Evolutionary conservation across 495 filamentous ascomycete species (phyloP).

Genomic region (Penicillium robsamsonii): DNA sequence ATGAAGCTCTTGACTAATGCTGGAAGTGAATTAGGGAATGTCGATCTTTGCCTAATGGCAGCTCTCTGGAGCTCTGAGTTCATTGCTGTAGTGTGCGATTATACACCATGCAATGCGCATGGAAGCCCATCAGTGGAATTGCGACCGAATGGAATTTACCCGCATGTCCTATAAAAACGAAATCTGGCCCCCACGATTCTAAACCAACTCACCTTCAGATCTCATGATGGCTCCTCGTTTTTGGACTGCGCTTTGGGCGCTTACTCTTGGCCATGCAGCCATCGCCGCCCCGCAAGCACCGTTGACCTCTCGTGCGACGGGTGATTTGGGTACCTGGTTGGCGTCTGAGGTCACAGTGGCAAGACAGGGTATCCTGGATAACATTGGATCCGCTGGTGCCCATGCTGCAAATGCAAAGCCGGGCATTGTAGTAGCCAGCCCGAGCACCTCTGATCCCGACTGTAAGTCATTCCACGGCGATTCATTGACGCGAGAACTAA

Average conservation of each 20-base stretch:
- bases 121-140: background rate
- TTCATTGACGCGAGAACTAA: conserved; percentile 18
- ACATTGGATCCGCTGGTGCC: conserved; percentile 57
- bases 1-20: background rate
- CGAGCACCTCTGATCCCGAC: conserved; percentile 55
- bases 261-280: conserved; percentile 22
- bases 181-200: background rate
- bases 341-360: conserved; percentile 50
- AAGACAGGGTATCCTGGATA: conserved; percentile 51
- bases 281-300: conserved; percentile 21
- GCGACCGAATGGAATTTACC: background rate
- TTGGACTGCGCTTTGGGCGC: conserved; percentile 28
- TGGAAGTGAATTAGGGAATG: background rate
- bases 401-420: conserved; percentile 43
- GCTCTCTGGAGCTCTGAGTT: background rate
- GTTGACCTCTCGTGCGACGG: conserved; percentile 21
- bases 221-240: conserved; percentile 22
- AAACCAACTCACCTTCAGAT: background rate
- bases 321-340: conserved; percentile 50
- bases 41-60: conserved; percentile 10
- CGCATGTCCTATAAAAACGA: background rate
- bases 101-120: background rate
- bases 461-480: conserved; percentile 51
- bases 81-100: background rate
- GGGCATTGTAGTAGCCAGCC: conserved; percentile 62